phyloP scores from a whole-genome alignment of 2,329 filamentous ascomycete species.

The Gaeumannomyces sp. region DNA sequence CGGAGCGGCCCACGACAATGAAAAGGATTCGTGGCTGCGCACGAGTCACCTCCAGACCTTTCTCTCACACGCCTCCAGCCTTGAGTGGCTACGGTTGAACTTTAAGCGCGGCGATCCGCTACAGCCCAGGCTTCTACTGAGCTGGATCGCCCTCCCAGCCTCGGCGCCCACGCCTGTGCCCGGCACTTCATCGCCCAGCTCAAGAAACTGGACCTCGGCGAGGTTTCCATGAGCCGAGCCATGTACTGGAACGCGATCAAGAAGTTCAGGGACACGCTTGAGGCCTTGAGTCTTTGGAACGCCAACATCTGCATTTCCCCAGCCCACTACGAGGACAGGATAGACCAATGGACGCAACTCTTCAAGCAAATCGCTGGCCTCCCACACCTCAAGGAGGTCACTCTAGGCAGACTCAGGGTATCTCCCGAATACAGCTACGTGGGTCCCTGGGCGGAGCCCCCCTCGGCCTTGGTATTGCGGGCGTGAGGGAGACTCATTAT shows the following conservation, averaged over 20 bases:
- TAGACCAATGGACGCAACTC: not conserved
- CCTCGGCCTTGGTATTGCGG: not conserved
- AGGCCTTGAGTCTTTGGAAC: conserved; percentile 5
- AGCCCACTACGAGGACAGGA: not conserved
- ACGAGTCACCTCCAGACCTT: conserved; percentile 25
- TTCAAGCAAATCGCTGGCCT: conserved; percentile 5
- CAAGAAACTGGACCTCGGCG: conserved; percentile 6
- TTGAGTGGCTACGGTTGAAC: conserved; percentile 50
- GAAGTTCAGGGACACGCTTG: conserved; percentile 6
- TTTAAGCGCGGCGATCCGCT: conserved; percentile 24
- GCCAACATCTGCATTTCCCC: not conserved
- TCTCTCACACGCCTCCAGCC: conserved; percentile 31
- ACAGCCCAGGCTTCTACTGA: not conserved
- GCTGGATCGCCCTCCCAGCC: conserved; percentile 5
- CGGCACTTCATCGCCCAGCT: conserved; percentile 1
- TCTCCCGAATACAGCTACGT: not conserved
- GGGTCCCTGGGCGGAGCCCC: too few species aligned
- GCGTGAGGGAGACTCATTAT: not conserved
- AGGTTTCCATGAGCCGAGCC: not conserved
- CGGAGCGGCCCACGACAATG: not conserved
- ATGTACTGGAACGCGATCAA: not conserved
- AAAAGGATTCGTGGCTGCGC: conserved; percentile 20
- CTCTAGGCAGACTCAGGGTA: not conserved
- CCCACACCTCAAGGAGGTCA: conserved; percentile 3
- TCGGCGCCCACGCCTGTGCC: not conserved